Base-by-base conservation (phyloP, 768 basidiomycete genomes). In the Neoboletus brunneissimus region DNA sequence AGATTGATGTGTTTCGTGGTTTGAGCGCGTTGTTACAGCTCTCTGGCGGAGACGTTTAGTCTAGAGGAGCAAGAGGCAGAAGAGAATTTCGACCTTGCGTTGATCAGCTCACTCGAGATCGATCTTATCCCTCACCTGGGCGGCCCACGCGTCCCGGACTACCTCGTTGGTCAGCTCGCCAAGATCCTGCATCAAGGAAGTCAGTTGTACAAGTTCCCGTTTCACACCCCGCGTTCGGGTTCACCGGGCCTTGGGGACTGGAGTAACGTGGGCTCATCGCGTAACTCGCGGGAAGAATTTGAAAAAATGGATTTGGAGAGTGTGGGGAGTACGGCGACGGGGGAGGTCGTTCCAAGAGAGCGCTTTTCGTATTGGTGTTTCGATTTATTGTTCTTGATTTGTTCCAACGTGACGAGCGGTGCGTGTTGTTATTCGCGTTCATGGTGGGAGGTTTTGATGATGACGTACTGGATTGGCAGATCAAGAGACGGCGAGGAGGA, bases 321-420 rank as follows among this genome's bases (percentile, higher is more conserved):
- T 68, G 60, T 79, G 34, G 90, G 89, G 13, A 86, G 81, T 34
- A 91, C 91, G 3, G 81, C 81, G 38, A 70, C 73, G 11, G 82
- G 82, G 0, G 66, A 73, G 15, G 68, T 83, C 23, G 74, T 88
- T 29, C 87, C 88, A 1, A 76, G 93, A 38, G 94, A 95, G 68
- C 79, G 91, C 9, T 95, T 95, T 67, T 87, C 90, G 8, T 94
- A 91, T 73, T 95, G 93, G 93, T 94, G 90, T 66, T 87, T 95
- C 54, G 93, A 96, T 64, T 73, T 94, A 12, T 68, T 96, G 34
- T 94, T 95, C 70, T 67, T 89, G 60, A 77, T 94, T 31, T 94
- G 90, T 63, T 88, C 89, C 0, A 74, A 85, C 62, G 75, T 77
- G 1, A 83, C 81, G 1, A 78, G 76, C 72, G 88, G 89, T 87